A percentile compares a stretch with the other conserved stretches of the same genome.
Conservation (phyloP, 345 rosid genomes). For the Nephelium lappaceum region DNA sequence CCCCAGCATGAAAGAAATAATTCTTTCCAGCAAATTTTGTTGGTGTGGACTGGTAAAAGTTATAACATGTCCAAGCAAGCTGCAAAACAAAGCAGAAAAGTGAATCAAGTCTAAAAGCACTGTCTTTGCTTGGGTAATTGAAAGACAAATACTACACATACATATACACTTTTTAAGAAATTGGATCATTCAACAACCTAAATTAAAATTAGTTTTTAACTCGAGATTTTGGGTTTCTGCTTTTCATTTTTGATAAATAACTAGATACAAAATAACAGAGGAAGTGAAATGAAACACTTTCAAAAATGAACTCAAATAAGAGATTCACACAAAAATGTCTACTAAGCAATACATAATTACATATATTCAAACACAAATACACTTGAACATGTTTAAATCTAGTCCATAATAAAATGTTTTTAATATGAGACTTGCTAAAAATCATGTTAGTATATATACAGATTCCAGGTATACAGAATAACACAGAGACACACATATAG, state of each 20-base stretch:
- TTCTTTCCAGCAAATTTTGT: conserved; percentile 97
- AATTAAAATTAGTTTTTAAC: not conserved
- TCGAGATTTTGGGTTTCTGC: not conserved
- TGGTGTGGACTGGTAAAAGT: conserved; percentile 90
- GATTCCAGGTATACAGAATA: not conserved
- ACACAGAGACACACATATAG: not conserved
- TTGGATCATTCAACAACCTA: not conserved
- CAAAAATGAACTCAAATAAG: not conserved
- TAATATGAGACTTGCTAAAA: not conserved
- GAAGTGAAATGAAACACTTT: not conserved
- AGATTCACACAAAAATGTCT: not conserved
- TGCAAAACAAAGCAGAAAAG: conserved; percentile 32
- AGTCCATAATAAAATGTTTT: not conserved
- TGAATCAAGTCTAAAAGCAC: conserved; percentile 5
- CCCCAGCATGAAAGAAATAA: conserved; percentile 76
- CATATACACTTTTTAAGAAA: not conserved
- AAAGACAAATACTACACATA: not conserved
- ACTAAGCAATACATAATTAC: not conserved
- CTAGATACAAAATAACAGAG: not conserved
- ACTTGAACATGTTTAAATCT: not conserved
- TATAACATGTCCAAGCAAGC: conserved; percentile 99
- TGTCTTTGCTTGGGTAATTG: not conserved
- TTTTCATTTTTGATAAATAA: not conserved
- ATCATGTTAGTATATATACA: not conserved
- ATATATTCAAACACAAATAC: not conserved